A percentile compares a stretch with the other conserved stretches of the same genome.
These are phyloP conservation scores for Schwanniomyces etchellsii DNA, from an alignment of 1,139 yeast genomes.

Conservation along the genomic window DNA sequence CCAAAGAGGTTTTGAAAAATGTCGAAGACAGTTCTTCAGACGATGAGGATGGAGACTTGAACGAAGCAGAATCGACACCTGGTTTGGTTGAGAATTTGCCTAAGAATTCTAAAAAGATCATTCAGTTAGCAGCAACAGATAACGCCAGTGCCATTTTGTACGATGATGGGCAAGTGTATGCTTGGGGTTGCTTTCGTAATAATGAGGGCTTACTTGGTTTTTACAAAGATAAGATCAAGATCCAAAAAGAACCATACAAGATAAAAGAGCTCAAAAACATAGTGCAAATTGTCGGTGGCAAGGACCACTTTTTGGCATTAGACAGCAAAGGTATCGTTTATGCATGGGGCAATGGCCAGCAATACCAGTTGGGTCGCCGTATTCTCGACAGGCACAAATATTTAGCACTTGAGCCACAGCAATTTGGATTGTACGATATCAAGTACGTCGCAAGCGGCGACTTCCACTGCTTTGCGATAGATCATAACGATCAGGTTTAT, in stretches of 20 bases:
- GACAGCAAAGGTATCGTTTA: constrained; percentile 82
- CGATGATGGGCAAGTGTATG: constrained; percentile 82
- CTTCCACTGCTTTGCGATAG: constrained; percentile 91
- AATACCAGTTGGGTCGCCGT: constrained; percentile 83
- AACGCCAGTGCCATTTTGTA: constrained; percentile 78
- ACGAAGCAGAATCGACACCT: constrained; percentile 87
- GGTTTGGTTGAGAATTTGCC: constrained; percentile 68
- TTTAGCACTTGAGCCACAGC: constrained; percentile 68
- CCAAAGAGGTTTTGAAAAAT: constrained; percentile 56
- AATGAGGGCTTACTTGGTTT: constrained; percentile 90
- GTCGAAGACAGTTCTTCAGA: constrained; percentile 53
- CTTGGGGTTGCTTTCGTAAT: constrained; percentile 97
- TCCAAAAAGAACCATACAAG: constrained; percentile 65
- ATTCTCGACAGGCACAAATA: constrained; percentile 71
- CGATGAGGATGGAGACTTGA: constrained; percentile 77
- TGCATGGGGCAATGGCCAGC: constrained; percentile 98
- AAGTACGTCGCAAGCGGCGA: constrained; percentile 88
- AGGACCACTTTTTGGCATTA: constrained; percentile 82
- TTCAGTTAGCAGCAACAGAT: constrained; percentile 90
- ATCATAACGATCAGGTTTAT: constrained; percentile 60
- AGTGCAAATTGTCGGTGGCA: constrained; percentile 87
- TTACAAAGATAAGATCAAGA: constrained; percentile 48
- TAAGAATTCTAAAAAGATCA: constrained; percentile 43
- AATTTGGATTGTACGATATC: constrained; percentile 71
- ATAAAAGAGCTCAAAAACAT: constrained; percentile 60